phyloP scores from a whole-genome alignment of 345 rosid species.

The thale cress (Arabidopsis thaliana) region TAIR10.1 NC_003074.8:7778001-7778500 shows the following conservation, averaged over 20 bases:
- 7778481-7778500: too few species aligned
- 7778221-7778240: background rate
- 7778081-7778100: background rate
- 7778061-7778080: background rate
- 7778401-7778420: too few species aligned
- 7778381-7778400: too few species aligned
- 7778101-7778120: background rate
- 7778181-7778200: background rate
- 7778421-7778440: too few species aligned
- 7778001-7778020: background rate
- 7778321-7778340: background rate
- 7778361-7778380: too few species aligned
- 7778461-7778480: too few species aligned
- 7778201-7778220: background rate
- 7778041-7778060: background rate
- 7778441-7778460: too few species aligned
- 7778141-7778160: constrained; percentile 2
- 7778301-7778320: background rate
- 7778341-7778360: too few species aligned
- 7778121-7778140: constrained; percentile 19
- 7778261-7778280: background rate
- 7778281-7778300: background rate
- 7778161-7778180: background rate
- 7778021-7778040: too few species aligned
- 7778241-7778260: background rate